Evolutionary conservation across 148 eudicot genomes (phyloP).

Genomic region (Bassia scoparia): DNA sequence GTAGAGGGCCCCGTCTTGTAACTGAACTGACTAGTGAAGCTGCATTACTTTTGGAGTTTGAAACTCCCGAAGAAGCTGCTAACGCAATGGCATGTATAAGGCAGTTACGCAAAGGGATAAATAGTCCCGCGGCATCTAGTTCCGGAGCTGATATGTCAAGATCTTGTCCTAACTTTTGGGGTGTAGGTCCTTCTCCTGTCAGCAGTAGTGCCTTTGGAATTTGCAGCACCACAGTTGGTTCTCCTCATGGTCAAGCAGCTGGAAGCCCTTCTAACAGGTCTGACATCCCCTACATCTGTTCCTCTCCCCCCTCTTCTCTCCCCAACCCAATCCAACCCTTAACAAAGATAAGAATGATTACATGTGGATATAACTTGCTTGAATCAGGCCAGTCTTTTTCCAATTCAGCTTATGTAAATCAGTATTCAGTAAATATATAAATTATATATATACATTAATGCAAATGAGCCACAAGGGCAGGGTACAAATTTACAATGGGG

Average conservation of each 20-base stretch:
- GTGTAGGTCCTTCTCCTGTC: constrained; percentile 34
- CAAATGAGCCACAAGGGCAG: too few relatives aligned
- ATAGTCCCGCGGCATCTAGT: constrained; percentile 28
- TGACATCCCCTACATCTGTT: too few relatives aligned
- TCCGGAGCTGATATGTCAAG: constrained; percentile 37
- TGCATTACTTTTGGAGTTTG: constrained; percentile 85
- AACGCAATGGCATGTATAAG: constrained; percentile 63
- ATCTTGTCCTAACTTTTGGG: constrained; percentile 35
- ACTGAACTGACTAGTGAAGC: constrained; percentile 73
- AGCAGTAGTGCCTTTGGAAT: constrained; percentile 35
- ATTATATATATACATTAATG: too few relatives aligned
- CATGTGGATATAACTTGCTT: neutral
- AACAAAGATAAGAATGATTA: neutral
- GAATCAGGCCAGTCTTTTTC: neutral
- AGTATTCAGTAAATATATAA: too few relatives aligned
- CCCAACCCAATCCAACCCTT: constrained; percentile 10
- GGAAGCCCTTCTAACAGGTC: constrained; percentile 48
- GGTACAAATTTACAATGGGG: too few relatives aligned
- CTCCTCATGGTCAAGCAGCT: constrained; percentile 55
- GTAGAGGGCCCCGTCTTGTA: constrained; percentile 67
- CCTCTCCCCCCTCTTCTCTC: constrained; percentile 14
- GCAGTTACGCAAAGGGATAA: constrained; percentile 52
- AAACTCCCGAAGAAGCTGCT: constrained; percentile 86
- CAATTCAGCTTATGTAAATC: too few relatives aligned
- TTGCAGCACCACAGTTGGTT: constrained; percentile 33